These are phyloP conservation scores for Euphrasia confusa DNA, from an alignment of 257 asterid genomes.

Conservation along the genomic window DNA sequence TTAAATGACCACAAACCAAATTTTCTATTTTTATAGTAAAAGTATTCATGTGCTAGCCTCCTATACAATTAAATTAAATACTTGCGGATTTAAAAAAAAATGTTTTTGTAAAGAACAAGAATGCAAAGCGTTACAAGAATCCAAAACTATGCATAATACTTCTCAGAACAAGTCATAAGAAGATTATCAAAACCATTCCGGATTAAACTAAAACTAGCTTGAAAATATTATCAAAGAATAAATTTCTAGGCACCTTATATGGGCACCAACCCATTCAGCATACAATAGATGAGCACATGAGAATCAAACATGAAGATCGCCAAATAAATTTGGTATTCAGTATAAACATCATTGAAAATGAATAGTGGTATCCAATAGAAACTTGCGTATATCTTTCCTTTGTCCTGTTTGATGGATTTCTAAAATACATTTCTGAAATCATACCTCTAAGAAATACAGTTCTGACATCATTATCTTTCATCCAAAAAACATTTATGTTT, in stretches of 20 bases:
- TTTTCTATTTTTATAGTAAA: background rate
- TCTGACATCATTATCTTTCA: constrained; percentile 1
- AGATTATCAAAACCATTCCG: background rate
- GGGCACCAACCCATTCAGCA: background rate
- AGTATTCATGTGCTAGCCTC: constrained; percentile 17
- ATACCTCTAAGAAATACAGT: background rate
- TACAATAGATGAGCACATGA: background rate
- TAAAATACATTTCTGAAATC: background rate
- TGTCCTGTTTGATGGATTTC: background rate
- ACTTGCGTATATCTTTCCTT: background rate
- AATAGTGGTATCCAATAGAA: background rate
- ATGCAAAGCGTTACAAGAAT: background rate
- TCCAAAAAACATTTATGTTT: background rate
- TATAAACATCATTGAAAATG: constrained; percentile 6
- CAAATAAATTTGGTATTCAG: constrained; percentile 10
- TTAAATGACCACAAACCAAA: constrained; percentile 8
- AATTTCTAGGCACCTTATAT: background rate
- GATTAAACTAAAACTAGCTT: background rate
- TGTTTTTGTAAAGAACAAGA: background rate
- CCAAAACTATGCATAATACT: constrained; percentile 2
- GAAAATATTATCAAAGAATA: background rate
- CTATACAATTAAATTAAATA: constrained; percentile 8
- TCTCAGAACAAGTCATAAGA: constrained; percentile 1
- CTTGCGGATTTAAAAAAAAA: background rate
- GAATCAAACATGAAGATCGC: background rate